phyloP scores from a whole-genome alignment of 2,329 filamentous ascomycete species.

The Alternaria panax region DNA sequence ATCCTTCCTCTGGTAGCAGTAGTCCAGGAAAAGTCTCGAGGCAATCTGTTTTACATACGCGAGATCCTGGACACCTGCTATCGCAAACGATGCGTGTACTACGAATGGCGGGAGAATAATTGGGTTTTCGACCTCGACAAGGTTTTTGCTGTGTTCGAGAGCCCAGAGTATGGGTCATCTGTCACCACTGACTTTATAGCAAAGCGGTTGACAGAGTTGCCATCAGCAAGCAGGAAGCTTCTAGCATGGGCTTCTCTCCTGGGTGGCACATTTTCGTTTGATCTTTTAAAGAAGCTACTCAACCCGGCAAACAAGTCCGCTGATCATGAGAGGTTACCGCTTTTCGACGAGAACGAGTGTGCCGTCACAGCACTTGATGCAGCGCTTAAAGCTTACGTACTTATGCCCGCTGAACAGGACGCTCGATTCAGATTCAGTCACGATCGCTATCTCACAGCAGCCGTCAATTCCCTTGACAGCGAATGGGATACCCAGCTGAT shows the following conservation, averaged over 20 bases:
- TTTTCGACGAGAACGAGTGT: conserved; percentile 67
- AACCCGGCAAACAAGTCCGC: conserved; percentile 67
- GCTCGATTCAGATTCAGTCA: conserved; percentile 87
- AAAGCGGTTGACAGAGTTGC: conserved; percentile 77
- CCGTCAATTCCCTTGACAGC: conserved; percentile 66
- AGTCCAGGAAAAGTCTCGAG: conserved; percentile 85
- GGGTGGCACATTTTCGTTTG: conserved; percentile 84
- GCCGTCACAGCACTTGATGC: conserved; percentile 81
- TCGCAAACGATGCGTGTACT: conserved; percentile 87
- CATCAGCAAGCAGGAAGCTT: conserved; percentile 75
- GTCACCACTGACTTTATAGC: conserved; percentile 85
- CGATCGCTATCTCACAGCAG: conserved; percentile 83
- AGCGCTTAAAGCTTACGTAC: conserved; percentile 79
- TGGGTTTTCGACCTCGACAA: conserved; percentile 86
- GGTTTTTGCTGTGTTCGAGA: conserved; percentile 84
- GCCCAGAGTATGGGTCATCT: conserved; percentile 78
- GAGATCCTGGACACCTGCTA: conserved; percentile 90
- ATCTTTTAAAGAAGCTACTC: conserved; percentile 77
- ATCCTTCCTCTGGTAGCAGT: conserved; percentile 81
- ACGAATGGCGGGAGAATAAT: conserved; percentile 80
- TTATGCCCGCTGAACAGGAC: conserved; percentile 82
- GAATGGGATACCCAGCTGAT: conserved; percentile 65
- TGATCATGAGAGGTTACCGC: conserved; percentile 56
- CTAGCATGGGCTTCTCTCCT: conserved; percentile 86
- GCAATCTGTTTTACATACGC: conserved; percentile 89